A percentile compares a stretch with the other conserved stretches of the same genome.
phyloP scores from a whole-genome alignment of 1,284 basidiomycete species.

The Sanghuangporus weigelae region DNA sequence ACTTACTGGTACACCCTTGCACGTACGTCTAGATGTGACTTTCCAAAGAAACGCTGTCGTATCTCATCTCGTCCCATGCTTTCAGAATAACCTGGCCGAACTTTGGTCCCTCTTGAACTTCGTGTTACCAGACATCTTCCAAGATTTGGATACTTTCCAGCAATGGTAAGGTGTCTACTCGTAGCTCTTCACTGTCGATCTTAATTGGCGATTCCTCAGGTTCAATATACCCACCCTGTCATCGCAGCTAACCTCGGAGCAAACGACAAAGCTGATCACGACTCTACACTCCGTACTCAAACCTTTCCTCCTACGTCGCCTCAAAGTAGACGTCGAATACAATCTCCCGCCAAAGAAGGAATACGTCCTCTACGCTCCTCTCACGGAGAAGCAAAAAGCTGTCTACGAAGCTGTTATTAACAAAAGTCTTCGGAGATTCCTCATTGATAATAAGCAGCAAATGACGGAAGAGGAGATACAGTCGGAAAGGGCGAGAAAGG shows the following conservation, averaged over 20 bases:
- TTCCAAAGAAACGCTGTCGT: too few relatives aligned
- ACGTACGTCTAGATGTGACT: constrained; percentile 45
- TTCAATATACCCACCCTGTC: constrained; percentile 69
- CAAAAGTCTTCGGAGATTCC: constrained; percentile 59
- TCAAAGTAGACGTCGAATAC: constrained; percentile 89
- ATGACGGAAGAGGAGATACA: constrained; percentile 20
- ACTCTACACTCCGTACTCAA: constrained; percentile 89
- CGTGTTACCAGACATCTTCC: constrained; percentile 88
- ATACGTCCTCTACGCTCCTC: constrained; percentile 89
- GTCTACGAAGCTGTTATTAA: constrained; percentile 79
- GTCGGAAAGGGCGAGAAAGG: constrained; percentile 27
- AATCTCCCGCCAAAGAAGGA: constrained; percentile 90
- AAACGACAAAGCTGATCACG: constrained; percentile 65
- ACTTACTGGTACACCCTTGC: constrained; percentile 89
- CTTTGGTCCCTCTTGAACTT: constrained; percentile 96
- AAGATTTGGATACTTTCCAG: constrained; percentile 86
- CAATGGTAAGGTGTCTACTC: constrained; percentile 57
- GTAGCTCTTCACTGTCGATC: background rate
- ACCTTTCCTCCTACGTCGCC: constrained; percentile 89
- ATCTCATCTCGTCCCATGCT: background rate
- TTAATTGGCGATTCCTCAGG: constrained; percentile 32
- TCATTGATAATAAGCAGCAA: constrained; percentile 46
- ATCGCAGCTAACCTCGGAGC: constrained; percentile 49
- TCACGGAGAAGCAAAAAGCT: constrained; percentile 77
- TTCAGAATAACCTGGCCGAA: constrained; percentile 85